A percentile compares a stretch with the other conserved stretches of the same genome.
phyloP scores from a whole-genome alignment of 2,329 filamentous ascomycete species.

The Arthrobotrys conoides region DNA sequence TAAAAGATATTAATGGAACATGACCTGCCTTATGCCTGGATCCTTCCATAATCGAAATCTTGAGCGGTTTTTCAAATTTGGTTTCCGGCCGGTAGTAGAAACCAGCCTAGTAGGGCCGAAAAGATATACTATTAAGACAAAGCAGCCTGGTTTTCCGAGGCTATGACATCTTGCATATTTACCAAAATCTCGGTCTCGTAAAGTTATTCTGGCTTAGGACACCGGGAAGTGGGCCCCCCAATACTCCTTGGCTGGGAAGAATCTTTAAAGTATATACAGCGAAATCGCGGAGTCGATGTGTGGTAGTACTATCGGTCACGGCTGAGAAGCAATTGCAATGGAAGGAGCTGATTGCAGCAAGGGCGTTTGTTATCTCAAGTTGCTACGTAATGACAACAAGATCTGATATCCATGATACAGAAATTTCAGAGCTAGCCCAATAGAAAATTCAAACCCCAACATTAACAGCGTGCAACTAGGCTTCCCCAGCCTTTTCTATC shows the following conservation, averaged over 20 bases:
- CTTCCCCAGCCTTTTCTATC: slow-evolving; percentile 15
- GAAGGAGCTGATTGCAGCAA: neutral
- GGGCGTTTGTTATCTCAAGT: slow-evolving; percentile 9
- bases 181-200: too few species aligned
- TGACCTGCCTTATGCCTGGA: neutral
- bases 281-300: neutral
- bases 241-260: neutral
- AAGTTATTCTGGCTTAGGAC: neutral
- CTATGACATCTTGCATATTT: too few species aligned
- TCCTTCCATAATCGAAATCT: neutral
- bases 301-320: slow-evolving; percentile 16
- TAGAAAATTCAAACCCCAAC: neutral
- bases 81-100: neutral
- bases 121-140: too few species aligned
- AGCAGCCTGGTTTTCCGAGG: too few species aligned
- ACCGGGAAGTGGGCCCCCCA: neutral
- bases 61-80: neutral
- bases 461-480: neutral
- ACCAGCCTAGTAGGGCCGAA: neutral
- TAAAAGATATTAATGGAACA: slow-evolving; percentile 4
- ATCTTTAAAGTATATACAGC: neutral
- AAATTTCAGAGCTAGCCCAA: neutral
- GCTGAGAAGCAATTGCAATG: neutral
- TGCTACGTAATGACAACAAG: slow-evolving; percentile 3
- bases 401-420: neutral